Base-by-base conservation (phyloP, 768 basidiomycete genomes). In the Pisolithus tinctorius region DNA sequence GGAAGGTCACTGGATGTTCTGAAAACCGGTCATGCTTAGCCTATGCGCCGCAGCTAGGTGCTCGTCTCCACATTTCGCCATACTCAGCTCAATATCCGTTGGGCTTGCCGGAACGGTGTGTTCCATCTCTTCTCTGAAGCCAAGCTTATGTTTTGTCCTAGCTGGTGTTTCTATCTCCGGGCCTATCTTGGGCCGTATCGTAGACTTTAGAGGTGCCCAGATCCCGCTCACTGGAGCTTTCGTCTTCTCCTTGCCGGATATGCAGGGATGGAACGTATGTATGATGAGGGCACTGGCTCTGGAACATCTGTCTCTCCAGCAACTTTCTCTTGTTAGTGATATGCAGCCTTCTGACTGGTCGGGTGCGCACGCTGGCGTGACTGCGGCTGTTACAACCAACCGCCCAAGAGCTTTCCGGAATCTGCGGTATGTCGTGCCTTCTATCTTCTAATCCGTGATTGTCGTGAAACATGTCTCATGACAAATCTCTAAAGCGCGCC, bases 11-110 rank as follows among this genome's bases (percentile, higher is more conserved):
- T 31, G 30, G 9, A 31, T 47, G 31, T 17, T 16, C 25, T 49
- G 27, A 26, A 38, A 5, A 10, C 52, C 44, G 13, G 23, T 17
- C 16, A n/a, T 38, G 34, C 54, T 1, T 45, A 82, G 89, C 88
- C 16, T 93, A 91, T 63, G 81, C 84, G 1, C 88, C 90, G 0
- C 89, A 92, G 63, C 74, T 93, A 3, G 86, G 84, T 0, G 67
- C 80, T 3, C 77, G 80, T 40, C 74, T 93, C 8, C 70, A 77
- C 40, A 79, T 92, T 40, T 75, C 77, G 4, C 86, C 86, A 91
- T 48, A 92, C 88, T 0, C 78, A 85, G 49, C 70, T 89, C 39
- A 93, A 92, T 56, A 64, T 90, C 29, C 29, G 76, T 92, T 20
- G 88, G 79, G 7, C 67, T 84, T n/a, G 82, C 81, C 4, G 83